A percentile compares a stretch with the other conserved stretches of the same genome.
phyloP scores from a whole-genome alignment of 2,329 filamentous ascomycete genomes.

The Colletotrichum siamense region DNA sequence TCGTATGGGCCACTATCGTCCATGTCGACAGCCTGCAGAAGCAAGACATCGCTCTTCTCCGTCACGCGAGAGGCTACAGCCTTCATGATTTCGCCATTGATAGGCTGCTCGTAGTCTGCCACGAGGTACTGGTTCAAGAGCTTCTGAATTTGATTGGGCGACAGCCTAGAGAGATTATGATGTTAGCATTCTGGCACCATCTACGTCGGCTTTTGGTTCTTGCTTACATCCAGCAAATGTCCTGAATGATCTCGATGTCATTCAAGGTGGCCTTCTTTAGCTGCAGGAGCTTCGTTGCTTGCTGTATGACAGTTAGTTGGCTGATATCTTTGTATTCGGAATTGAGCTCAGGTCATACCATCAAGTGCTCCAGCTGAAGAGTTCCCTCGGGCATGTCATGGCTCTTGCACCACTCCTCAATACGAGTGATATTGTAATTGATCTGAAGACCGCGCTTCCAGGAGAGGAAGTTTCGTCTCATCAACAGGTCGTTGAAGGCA shows the following conservation, averaged over 20 bases:
- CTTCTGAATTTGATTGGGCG: slow-evolving; percentile 98
- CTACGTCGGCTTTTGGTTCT: background rate
- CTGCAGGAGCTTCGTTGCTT: slow-evolving; percentile 97
- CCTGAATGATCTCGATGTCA: slow-evolving; percentile 99
- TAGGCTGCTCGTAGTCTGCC: slow-evolving; percentile 98
- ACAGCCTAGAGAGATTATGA: slow-evolving; percentile 66
- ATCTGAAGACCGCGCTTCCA: slow-evolving; percentile 99
- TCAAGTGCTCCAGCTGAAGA: slow-evolving; percentile 94
- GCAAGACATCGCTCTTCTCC: slow-evolving; percentile 95
- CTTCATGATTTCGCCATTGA: slow-evolving; percentile 99
- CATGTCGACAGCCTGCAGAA: slow-evolving; percentile 96
- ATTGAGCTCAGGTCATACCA: slow-evolving; percentile 62
- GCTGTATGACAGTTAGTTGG: slow-evolving; percentile 52
- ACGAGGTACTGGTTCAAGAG: slow-evolving; percentile 98
- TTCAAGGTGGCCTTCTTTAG: slow-evolving; percentile 99
- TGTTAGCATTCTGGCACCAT: background rate
- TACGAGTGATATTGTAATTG: slow-evolving; percentile 99
- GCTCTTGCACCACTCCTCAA: slow-evolving; percentile 99
- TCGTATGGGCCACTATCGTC: slow-evolving; percentile 98
- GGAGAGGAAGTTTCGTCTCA: slow-evolving; percentile 97
- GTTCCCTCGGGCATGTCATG: slow-evolving; percentile 99
- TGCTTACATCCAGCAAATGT: slow-evolving; percentile 99
- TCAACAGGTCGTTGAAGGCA: slow-evolving; percentile 96
- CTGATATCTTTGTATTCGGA: background rate
- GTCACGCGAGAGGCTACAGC: slow-evolving; percentile 95